Evolutionary conservation across 805 yeast genomes (phyloP).

Genomic region (Priceomyces medius): DNA sequence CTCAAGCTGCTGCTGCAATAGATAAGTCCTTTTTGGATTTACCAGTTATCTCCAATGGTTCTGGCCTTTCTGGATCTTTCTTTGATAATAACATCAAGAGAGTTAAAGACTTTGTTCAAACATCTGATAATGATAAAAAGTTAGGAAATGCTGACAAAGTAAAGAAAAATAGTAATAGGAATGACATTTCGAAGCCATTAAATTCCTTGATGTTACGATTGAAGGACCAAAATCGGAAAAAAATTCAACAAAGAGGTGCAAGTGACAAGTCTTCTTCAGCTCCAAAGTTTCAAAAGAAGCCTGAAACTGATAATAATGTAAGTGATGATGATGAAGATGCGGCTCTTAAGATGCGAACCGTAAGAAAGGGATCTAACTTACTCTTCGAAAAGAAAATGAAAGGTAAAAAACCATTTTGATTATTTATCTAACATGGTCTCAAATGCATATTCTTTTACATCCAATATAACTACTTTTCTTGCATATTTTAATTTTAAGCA

Average conservation of each 20-base stretch:
- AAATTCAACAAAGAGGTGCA: neutral
- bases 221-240: conserved; percentile 25
- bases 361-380: conserved; percentile 15
- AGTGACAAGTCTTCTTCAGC: neutral
- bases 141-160: neutral
- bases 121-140: neutral
- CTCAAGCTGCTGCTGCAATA: conserved; percentile 6
- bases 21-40: conserved; percentile 26
- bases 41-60: conserved; percentile 35
- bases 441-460: no score
- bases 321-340: conserved; percentile 13
- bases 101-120: conserved; percentile 27
- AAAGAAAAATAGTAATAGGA: conserved; percentile 1
- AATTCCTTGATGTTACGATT: conserved; percentile 37
- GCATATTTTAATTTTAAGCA: no score
- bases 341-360: conserved; percentile 13
- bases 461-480: no score
- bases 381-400: conserved; percentile 12
- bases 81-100: conserved; percentile 9
- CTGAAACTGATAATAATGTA: neutral
- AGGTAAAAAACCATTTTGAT: conserved; percentile 1
- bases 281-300: no score
- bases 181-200: conserved; percentile 33
- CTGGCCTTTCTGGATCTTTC: conserved; percentile 23
- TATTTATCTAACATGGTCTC: neutral